Evolutionary conservation across 306 rosid genomes (phyloP).

Genomic region (Quercus wislizeni): DNA sequence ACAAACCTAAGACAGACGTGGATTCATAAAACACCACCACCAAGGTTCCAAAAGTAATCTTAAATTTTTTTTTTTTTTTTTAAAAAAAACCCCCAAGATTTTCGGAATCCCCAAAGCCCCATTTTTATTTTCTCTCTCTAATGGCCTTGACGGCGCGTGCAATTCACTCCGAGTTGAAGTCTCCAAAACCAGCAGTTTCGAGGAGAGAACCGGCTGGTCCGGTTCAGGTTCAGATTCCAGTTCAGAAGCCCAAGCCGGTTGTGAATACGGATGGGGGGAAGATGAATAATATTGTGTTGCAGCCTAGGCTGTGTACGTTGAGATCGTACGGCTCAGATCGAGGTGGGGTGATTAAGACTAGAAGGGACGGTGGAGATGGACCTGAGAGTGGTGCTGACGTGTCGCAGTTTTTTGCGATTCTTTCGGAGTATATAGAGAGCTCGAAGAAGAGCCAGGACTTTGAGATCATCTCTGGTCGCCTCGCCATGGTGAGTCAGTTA

Average conservation of each 20-base stretch:
- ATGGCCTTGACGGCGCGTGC: slow-evolving; percentile 52
- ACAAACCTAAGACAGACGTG: slow-evolving; percentile 23
- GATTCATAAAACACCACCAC: slow-evolving; percentile 22
- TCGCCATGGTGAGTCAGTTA: slow-evolving; percentile 70
- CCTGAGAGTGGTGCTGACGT: slow-evolving; percentile 25
- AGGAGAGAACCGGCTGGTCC: slow-evolving; percentile 19
- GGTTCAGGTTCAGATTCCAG: slow-evolving; percentile 36
- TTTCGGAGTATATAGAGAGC: slow-evolving; percentile 80
- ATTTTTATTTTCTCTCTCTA: neutral
- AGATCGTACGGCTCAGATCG: slow-evolving; percentile 80
- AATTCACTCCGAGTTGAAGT: slow-evolving; percentile 36
- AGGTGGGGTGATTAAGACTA: slow-evolving; percentile 35
- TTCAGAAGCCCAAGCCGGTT: slow-evolving; percentile 35
- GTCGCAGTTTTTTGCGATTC: slow-evolving; percentile 64
- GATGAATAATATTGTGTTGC: slow-evolving; percentile 44
- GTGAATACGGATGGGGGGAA: slow-evolving; percentile 44
- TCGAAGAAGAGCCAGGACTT: slow-evolving; percentile 86
- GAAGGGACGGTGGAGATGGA: slow-evolving; percentile 25
- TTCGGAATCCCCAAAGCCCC: neutral
- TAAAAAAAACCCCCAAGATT: neutral
- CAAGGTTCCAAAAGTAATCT: neutral
- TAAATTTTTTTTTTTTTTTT: too few relatives aligned
- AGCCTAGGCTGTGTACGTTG: slow-evolving; percentile 80
- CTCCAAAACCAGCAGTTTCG: slow-evolving; percentile 9
- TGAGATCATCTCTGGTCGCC: slow-evolving; percentile 88